A percentile compares a stretch with the other conserved stretches of the same genome.
Conservation (phyloP, 2,329 filamentous ascomycete species). For the Apiospora kogelbergensis region DNA sequence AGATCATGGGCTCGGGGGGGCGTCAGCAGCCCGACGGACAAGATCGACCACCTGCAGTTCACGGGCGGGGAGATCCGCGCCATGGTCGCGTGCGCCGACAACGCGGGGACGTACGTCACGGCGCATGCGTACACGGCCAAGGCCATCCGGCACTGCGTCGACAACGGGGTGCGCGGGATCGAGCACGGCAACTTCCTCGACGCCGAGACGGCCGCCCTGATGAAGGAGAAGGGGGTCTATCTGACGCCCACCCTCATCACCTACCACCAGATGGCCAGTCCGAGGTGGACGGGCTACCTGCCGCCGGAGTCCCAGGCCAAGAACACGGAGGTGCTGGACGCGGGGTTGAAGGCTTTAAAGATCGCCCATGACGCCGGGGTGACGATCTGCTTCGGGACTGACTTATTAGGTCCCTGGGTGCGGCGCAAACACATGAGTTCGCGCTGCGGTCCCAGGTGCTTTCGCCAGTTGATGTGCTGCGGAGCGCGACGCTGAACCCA, state of each 20-base stretch:
- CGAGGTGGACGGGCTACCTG: conserved; percentile 40
- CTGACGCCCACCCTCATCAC: conserved; percentile 53
- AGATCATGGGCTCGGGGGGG: conserved; percentile 58
- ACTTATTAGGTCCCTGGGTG: conserved; percentile 51
- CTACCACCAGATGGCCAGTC: conserved; percentile 45
- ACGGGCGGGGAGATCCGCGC: conserved; percentile 51
- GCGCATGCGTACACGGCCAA: conserved; percentile 53
- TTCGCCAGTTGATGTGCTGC: conserved; percentile 42
- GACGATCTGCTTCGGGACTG: conserved; percentile 53
- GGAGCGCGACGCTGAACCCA: conserved; percentile 50
- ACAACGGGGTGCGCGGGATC: conserved; percentile 52
- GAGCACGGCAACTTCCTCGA: conserved; percentile 41
- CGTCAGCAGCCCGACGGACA: conserved; percentile 51
- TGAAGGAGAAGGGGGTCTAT: conserved; percentile 46
- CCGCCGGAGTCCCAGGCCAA: conserved; percentile 42
- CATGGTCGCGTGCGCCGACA: conserved; percentile 46
- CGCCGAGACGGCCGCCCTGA: conserved; percentile 40
- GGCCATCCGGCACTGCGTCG: conserved; percentile 49
- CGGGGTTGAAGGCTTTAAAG: conserved; percentile 43
- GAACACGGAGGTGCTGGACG: conserved; percentile 46
- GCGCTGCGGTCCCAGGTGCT: conserved; percentile 42
- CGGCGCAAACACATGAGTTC: conserved; percentile 51
- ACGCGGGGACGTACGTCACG: conserved; percentile 50
- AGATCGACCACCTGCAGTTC: conserved; percentile 51
- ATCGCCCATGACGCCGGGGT: conserved; percentile 50